A percentile compares a stretch with the other conserved stretches of the same genome.
Conservation (phyloP, 805 yeast species). For the Zygosaccharomyces bailii region DNA sequence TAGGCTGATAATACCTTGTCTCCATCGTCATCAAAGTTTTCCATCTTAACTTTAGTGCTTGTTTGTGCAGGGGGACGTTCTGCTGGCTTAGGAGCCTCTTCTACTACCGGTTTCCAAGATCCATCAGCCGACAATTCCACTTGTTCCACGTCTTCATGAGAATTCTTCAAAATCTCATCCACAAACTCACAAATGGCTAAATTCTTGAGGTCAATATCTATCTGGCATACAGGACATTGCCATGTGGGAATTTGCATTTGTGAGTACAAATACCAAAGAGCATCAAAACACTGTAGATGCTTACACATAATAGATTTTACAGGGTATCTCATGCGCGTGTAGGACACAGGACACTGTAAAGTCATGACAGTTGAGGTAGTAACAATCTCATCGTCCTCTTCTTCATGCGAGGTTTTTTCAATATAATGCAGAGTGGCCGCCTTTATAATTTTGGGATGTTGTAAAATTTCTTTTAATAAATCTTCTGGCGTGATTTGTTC, state of each 20-base stretch:
- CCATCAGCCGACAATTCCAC: conserved; percentile 73
- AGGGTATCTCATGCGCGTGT: conserved; percentile 66
- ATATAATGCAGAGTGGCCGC: conserved; percentile 51
- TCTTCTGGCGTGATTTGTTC: conserved; percentile 43
- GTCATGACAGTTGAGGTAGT: conserved; percentile 64
- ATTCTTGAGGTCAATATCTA: conserved; percentile 48
- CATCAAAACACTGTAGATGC: conserved; percentile 90
- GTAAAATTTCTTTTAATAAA: conserved; percentile 40
- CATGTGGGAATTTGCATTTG: conserved; percentile 82
- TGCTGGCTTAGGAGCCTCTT: conserved; percentile 17
- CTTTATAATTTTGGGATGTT: conserved; percentile 51
- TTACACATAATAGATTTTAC: conserved; percentile 65
- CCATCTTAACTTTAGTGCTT: conserved; percentile 16
- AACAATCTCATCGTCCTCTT: conserved; percentile 67
- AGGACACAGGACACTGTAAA: conserved; percentile 76
- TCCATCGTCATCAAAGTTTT: conserved; percentile 26
- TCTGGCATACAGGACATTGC: conserved; percentile 82
- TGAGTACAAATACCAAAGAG: conserved; percentile 62
- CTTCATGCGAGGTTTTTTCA: conserved; percentile 36
- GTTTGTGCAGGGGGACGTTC: conserved; percentile 7
- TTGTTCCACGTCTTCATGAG: conserved; percentile 55
- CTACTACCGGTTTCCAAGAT: conserved; percentile 52
- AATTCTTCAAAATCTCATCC: conserved; percentile 51
- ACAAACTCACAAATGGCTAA: conserved; percentile 75
- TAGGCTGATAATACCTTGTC: conserved; percentile 11